Conservation (phyloP, 2,329 filamentous ascomycete genomes). For the Chalaropsis ovoidea region DNA sequence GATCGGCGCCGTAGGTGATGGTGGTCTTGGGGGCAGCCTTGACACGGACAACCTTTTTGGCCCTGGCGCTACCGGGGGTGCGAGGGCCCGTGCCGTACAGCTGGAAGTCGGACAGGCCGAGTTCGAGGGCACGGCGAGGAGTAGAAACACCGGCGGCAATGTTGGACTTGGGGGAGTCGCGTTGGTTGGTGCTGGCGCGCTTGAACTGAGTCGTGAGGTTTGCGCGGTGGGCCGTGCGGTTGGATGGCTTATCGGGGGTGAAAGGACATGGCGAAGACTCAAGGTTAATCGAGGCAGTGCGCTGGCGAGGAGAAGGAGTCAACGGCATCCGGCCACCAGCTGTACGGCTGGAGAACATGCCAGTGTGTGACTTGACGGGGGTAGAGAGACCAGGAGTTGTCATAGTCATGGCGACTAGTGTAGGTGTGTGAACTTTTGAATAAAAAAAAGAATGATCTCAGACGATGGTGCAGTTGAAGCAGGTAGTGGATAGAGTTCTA, state of each 20-base stretch:
- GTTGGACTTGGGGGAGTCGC: conserved; percentile 93
- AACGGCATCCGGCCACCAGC: conserved; percentile 91
- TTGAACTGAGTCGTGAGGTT: conserved; percentile 72
- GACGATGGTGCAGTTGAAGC: conserved; percentile 14
- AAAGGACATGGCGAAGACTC: conserved; percentile 72
- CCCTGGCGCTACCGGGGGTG: conserved; percentile 48
- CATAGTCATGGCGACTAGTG: conserved; percentile 47
- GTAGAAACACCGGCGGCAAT: conserved; percentile 67
- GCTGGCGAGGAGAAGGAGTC: conserved; percentile 75
- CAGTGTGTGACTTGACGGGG: conserved; percentile 87
- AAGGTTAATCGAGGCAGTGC: conserved; percentile 42
- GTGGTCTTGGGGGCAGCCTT: conserved; percentile 64
- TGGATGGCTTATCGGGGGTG: conserved; percentile 58
- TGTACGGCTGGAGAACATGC: conserved; percentile 82
- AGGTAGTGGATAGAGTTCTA: conserved; percentile 19
- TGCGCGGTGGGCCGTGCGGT: conserved; percentile 64
- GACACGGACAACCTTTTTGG: conserved; percentile 47
- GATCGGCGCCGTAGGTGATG: conserved; percentile 69
- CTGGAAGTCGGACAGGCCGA: conserved; percentile 86
- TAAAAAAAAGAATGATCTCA: conserved; percentile 9
- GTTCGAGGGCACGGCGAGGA: conserved; percentile 72
- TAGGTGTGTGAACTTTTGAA: neutral
- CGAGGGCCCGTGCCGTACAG: conserved; percentile 70
- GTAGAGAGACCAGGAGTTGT: conserved; percentile 73
- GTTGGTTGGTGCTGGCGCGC: conserved; percentile 55